These are phyloP conservation scores for Naganishia randhawae DNA, from an alignment of 768 basidiomycete genomes.

Conservation along the genomic window DNA sequence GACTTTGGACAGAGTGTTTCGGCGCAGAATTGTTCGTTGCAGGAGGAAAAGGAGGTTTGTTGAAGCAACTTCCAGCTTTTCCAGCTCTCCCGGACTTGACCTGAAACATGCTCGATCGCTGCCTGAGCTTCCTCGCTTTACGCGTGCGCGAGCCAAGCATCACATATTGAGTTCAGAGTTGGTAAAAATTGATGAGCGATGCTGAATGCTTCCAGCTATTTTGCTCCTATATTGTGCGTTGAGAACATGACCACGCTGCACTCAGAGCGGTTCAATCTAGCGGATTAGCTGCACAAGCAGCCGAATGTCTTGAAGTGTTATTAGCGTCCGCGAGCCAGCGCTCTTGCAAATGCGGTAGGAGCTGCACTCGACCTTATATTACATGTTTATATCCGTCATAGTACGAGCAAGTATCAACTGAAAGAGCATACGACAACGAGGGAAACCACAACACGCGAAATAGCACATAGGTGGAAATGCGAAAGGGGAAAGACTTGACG, in stretches of 20 bases:
- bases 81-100: neutral
- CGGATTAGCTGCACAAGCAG: too few relatives aligned
- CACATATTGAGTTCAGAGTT: too few relatives aligned
- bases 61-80: slow-evolving; percentile 14
- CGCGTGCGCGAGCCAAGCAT: neutral
- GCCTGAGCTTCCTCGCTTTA: too few relatives aligned
- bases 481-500: neutral
- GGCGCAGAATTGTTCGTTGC: neutral
- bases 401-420: slow-evolving; percentile 1
- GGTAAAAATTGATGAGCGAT: too few relatives aligned
- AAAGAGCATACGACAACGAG: slow-evolving; percentile 4
- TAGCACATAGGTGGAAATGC: neutral
- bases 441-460: neutral
- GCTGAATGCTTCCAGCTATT: too few relatives aligned
- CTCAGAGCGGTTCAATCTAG: too few relatives aligned
- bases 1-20: too few relatives aligned
- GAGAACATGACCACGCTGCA: too few relatives aligned
- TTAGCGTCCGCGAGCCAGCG: too few relatives aligned
- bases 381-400: slow-evolving; percentile 23
- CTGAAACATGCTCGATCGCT: slow-evolving; percentile 17
- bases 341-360: neutral
- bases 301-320: too few relatives aligned
- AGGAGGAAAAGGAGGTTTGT: neutral
- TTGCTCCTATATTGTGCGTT: too few relatives aligned
- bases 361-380: slow-evolving; percentile 2